Evolutionary conservation across 148 eudicot genomes (phyloP), one percentile per base, ranked within the genome.

Genomic region (Nepenthes mirabilis): DNA sequence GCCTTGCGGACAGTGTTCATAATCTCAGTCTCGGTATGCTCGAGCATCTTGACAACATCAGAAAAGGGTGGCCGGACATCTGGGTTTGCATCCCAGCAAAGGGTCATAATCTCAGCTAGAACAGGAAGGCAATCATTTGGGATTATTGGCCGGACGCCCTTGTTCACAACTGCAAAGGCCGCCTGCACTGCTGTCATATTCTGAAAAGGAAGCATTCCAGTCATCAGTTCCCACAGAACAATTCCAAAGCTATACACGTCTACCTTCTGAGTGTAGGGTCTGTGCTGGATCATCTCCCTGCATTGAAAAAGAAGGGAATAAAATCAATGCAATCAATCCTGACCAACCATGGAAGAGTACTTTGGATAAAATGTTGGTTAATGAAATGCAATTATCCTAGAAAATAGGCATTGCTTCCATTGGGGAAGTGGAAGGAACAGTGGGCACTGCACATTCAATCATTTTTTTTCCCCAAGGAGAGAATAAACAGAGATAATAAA

Each of bases 271-370:
- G 95, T 85, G 70, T 91, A 91, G 1, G 90, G 90, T 82, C 98
- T 85, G 53, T 91, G 98, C 81, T 91, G 98, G 70, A 91, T 91
- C 98, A 91, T 91, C 74, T 91, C 98, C 82, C 98, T 88, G 76
- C 68, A 71, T 52, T 51, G 53, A 8, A 37, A 9, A 14, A 14
- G 14, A 37, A 53, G 43, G 4, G 13, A 54, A 8, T 40, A 40
- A 40, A 40, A 40, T 40, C 8, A 40, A 40, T 40, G 45, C 45
- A 40, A 40, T 40, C 23, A 40, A 4, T 40, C 8, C 45, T 8
- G 8, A 3, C 8, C 8, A 8, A 40, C 8, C 45, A 40, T 40
- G 8, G 8, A 40, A 23, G 23, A 23, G 23, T 23, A 23, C 23
- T 23, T 23, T 23, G 23, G 23, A 23, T 23, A 23, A 23, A 23